Evolutionary conservation across 2,329 filamentous ascomycete species (phyloP), one percentile per base, ranked within the genome.

Genomic region (Colletotrichum sp.): DNA sequence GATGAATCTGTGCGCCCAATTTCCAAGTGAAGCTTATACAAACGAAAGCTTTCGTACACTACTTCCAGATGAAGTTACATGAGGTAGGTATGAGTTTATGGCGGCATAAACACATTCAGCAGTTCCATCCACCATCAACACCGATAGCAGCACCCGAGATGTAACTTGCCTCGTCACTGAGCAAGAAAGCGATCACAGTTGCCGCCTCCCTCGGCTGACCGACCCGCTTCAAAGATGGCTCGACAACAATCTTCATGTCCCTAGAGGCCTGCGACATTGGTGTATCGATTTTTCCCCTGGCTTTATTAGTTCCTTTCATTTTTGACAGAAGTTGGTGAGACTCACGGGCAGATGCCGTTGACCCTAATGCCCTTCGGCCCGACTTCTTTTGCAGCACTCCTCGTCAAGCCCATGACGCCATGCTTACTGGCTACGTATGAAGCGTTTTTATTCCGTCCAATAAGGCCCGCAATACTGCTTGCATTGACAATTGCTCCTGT

Each of bases 401-500:
- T 78, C 9, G 81, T 82, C 64, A 84, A 60, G 1, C 82, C 81
- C n/a, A 82, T 52, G 6, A 84, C 82, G 5, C 77, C 82, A 44
- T 83, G 82, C 77, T 84, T 84, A 66, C 79, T 82, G 0, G 82
- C 79, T 4, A 79, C 69, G 44, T 83, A 84, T 2, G 82, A 81
- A 0, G 80, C 81, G 39, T 82, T 81, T 57, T 80, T 81, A 2
- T 80, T 80, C 15, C 81, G 80, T 2, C 84, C 87, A 13, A 79
- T 81, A 3, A 87, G 59, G 0, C 88, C 88, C 8, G 85, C 85
- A 28, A 88, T 84, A 64, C 84, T 86, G 16, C 85, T 80, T 10
- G 86, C 85, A 79, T 87, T 89, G 68, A 90, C 88, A 44, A 90
- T 87, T 78, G 87, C 88, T 0, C 86, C 87, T 0, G 82, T 81